Evolutionary conservation across 768 basidiomycete genomes (phyloP), one percentile per base, ranked within the genome.

Genomic region (Mycena kentingensis): DNA sequence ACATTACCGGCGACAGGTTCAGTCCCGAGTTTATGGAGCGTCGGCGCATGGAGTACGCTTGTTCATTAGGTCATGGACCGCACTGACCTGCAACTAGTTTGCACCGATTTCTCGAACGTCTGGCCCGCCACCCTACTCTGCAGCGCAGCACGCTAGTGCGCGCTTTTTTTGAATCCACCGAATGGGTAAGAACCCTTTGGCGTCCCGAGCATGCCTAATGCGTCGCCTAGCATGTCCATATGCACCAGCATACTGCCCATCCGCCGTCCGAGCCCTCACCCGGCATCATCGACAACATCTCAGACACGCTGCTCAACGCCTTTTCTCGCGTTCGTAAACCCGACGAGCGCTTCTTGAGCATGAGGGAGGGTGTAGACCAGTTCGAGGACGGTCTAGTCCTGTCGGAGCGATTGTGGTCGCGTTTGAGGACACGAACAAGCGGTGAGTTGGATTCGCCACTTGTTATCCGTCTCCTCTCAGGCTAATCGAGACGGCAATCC

Each of bases 21-120:
- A 93, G 93, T 60, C 86, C 89, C 8, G 97, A 98, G 64, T 99
- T 99, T 63, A 90, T 98, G 81, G 96, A 99, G 68, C 83, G 90
- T 35, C 79, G 97, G 58, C 79, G 95, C 62, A 70, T 84, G 57
- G 93, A 96, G 93, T 95, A 68, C 68, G 89, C 68, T 34, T 48
- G 27, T 31, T 45, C 52, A 31, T 55, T 51, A 18, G 29, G 38
- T 18, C 6, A 41, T 44, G n/a, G n/a, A n/a, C 52, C 54, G 13
- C 50, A 43, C 2, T 43, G 29, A 34, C 29, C 34, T 12, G 11
- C 31, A 26, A 51, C 13, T 61, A 98, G 97, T 57, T 82, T 99
- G 8, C 87, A 97, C 67, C 89, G 91, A 38, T 99, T 98, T 73
- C 70, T 98, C 34, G 84, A 95, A 66, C 86, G 97, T 28, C 71